phyloP scores from a whole-genome alignment of 129 eudicot species.

The Flaveria ramosissima region DNA sequence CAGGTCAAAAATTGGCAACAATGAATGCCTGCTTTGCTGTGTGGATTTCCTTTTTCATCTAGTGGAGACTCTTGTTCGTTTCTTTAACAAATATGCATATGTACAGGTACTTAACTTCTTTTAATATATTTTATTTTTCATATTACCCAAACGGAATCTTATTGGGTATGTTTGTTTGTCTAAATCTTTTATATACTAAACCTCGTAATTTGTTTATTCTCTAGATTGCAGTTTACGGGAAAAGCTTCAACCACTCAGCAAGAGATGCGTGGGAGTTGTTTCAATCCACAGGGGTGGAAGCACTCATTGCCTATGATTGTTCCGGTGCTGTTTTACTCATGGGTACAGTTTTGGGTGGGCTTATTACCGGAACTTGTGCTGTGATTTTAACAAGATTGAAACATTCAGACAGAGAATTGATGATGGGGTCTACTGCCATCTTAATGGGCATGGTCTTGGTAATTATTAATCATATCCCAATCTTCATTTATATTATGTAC shows the following conservation, averaged over 20 bases:
- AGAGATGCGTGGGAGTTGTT: constrained; percentile 99
- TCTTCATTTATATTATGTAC: neutral
- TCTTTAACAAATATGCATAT: constrained; percentile 95
- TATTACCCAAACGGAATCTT: no score
- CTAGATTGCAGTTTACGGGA: constrained; percentile 93
- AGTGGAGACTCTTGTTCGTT: constrained; percentile 94
- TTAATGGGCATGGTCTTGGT: constrained; percentile 98
- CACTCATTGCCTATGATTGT: constrained; percentile 95
- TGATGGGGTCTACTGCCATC: constrained; percentile 89
- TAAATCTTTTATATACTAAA: neutral
- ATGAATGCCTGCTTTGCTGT: constrained; percentile 93
- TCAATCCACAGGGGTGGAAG: constrained; percentile 98
- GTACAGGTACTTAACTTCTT: constrained; percentile 64
- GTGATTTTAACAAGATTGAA: constrained; percentile 65
- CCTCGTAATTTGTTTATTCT: constrained; percentile 9
- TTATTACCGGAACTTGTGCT: constrained; percentile 82
- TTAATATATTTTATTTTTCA: neutral
- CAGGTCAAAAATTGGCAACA: constrained; percentile 89
- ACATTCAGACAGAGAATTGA: constrained; percentile 65
- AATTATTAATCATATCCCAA: constrained; percentile 13
- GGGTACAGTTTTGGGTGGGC: constrained; percentile 95
- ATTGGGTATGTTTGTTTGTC: neutral
- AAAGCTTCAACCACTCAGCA: constrained; percentile 95
- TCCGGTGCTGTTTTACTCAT: constrained; percentile 93
- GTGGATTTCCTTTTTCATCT: constrained; percentile 91